Base-by-base conservation (phyloP, 495 filamentous ascomycete species). In the Filosporella fistucella region DNA sequence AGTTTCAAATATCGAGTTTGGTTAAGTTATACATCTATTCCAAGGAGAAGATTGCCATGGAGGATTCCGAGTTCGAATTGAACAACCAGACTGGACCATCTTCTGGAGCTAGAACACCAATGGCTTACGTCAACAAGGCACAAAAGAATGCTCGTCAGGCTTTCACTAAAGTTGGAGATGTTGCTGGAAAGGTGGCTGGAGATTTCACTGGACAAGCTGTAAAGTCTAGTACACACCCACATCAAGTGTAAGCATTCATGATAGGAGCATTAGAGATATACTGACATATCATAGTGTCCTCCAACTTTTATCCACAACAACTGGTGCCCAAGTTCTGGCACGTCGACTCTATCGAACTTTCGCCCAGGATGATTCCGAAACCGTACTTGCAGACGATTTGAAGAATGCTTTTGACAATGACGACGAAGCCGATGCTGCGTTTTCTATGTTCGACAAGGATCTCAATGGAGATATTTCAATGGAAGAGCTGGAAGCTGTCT, bases 391-490 rank as follows among this genome's bases (percentile, higher is more conserved):
- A 1, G 85, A 86, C 28, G 90, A 96, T 52, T 59, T 97, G 24
- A 83, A 80, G 52, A 72, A 76, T 22, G 91, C 87, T 2, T 96
- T 96, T 54, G 77, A 84, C n/a, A 85, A 80, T 30, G 71, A 80
- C 45, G 91, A 96, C 17, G 91, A 96, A 56, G 89, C 90, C 2
- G 89, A 96, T 44, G 86, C 88, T 1, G 90, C 91, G 11, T 98
- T 98, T 51, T 70, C 72, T 44, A 90, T 96, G 76, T 96, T 96
- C 46, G 91, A 98, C 65, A 91, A 91, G 51, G 93, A 98, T 57
- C 78, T 98, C 68, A 97, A 97, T 52, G 93, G 93, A 13, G 91
- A 96, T 61, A 93, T 97, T 34, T 93, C 88, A 6, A 94, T 95
- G 83, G 88, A 94, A 45, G 91, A 96, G 64, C 74, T 97, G 13